Conservation (phyloP, 2,329 filamentous ascomycete species). For the Fusarium solani-melongenae region DNA sequence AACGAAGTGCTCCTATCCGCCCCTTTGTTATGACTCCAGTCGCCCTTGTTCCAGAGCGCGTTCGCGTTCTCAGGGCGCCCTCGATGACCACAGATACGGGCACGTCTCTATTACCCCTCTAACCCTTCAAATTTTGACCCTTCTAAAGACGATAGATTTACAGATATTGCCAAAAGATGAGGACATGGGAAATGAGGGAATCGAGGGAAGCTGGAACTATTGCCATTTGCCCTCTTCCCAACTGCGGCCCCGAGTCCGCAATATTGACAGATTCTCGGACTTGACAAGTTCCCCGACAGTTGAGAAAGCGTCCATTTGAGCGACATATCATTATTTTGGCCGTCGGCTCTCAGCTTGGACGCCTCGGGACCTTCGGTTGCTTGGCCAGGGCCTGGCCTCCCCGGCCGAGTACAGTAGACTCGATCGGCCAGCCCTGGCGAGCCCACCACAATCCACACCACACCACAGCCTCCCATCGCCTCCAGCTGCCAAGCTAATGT, state of each 20-base stretch:
- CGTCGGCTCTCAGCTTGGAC: neutral
- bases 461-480: constrained; percentile 1
- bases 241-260: neutral
- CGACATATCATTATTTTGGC: constrained; percentile 10
- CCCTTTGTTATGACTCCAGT: constrained; percentile 36
- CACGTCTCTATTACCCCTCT: constrained; percentile 13
- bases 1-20: constrained; percentile 8
- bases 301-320: neutral
- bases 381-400: neutral
- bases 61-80: constrained; percentile 20
- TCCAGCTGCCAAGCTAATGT: neutral
- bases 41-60: constrained; percentile 22
- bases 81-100: constrained; percentile 10
- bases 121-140: neutral
- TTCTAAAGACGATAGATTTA: constrained; percentile 3
- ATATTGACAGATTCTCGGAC: neutral
- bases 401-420: neutral
- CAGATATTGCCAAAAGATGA: constrained; percentile 30
- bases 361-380: neutral
- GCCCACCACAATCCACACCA: constrained; percentile 1
- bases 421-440: neutral
- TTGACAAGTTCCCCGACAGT: neutral
- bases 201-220: constrained; percentile 30
- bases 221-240: neutral
- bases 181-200: constrained; percentile 22